Evolutionary conservation across 2,329 filamentous ascomycete species (phyloP).

Genomic region (Nemania bipapillata): DNA sequence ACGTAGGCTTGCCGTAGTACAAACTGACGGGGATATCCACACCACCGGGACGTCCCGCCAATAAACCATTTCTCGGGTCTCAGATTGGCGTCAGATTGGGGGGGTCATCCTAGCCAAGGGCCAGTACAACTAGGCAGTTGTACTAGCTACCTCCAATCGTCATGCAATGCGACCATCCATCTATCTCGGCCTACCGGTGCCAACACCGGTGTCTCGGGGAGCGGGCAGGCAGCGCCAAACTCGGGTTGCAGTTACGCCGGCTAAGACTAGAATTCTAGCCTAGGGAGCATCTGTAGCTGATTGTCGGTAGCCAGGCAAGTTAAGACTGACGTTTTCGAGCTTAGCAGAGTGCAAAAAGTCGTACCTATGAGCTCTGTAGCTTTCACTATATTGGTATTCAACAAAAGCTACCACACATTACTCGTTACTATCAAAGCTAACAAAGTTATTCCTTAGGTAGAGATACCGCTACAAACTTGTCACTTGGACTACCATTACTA

Average conservation of each 20-base stretch:
- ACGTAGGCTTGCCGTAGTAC: conserved; percentile 25
- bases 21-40: conserved; percentile 37
- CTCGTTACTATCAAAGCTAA: background rate
- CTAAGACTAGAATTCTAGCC: conserved; percentile 3
- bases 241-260: conserved; percentile 11
- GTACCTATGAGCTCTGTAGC: background rate
- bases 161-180: conserved; percentile 37
- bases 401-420: background rate
- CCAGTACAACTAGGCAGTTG: conserved; percentile 25
- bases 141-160: conserved; percentile 30
- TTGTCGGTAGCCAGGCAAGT: too few relatives aligned
- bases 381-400: background rate
- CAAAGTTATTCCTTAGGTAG: background rate
- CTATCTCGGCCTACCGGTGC: conserved; percentile 23
- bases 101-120: conserved; percentile 29
- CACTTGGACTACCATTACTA: too few relatives aligned
- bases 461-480: background rate
- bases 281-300: background rate
- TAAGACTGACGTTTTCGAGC: background rate
- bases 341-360: background rate
- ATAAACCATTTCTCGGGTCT: conserved; percentile 38
- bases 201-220: conserved; percentile 25
- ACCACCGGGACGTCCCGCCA: conserved; percentile 42
- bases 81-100: conserved; percentile 14
- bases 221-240: conserved; percentile 20